Conservation (phyloP, 2,329 filamentous ascomycete genomes). For the Cadophora gregata region DNA sequence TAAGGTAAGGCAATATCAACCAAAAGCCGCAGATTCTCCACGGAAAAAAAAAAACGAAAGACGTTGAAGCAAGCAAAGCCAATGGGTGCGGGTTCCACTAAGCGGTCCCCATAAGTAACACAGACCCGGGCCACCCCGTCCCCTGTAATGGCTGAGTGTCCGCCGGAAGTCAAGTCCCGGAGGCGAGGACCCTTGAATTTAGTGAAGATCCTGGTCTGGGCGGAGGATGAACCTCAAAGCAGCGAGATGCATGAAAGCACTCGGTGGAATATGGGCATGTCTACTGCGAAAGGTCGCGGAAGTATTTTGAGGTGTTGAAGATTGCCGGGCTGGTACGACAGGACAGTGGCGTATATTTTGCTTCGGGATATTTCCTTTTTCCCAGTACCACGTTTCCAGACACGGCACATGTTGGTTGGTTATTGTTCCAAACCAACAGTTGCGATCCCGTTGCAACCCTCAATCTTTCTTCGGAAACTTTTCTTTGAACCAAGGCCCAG, state of each 20-base stretch:
- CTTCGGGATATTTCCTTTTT: background rate
- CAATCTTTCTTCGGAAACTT: background rate
- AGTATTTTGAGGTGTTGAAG: too few relatives aligned
- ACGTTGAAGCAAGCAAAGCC: conserved; percentile 1
- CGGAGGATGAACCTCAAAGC: background rate
- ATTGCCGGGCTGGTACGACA: too few relatives aligned
- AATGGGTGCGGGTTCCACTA: background rate
- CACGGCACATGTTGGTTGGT: background rate
- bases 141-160: background rate
- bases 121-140: conserved; percentile 3
- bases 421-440: background rate
- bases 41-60: background rate
- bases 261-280: background rate
- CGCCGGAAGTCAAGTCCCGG: background rate
- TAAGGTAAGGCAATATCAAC: too few relatives aligned
- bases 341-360: background rate
- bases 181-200: background rate
- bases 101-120: background rate
- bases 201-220: background rate
- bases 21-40: background rate
- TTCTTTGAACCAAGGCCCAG: background rate
- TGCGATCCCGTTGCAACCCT: background rate
- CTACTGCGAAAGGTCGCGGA: background rate
- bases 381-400: background rate
- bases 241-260: background rate